Evolutionary conservation across 2,329 filamentous ascomycete species (phyloP).

Genomic region (Didymella sp.): DNA sequence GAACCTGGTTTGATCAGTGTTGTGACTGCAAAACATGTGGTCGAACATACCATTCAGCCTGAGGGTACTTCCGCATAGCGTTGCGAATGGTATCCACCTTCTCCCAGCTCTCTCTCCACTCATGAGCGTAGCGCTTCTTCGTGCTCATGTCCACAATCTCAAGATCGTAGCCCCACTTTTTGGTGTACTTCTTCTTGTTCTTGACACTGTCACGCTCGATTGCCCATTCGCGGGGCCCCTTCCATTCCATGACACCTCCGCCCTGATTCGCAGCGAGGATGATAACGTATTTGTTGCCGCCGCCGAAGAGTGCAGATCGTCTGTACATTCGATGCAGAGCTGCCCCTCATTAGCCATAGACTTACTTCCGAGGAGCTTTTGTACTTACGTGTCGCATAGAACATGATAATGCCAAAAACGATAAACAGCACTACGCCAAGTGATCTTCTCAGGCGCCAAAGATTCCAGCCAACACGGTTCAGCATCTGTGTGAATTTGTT

Average conservation of each 20-base stretch:
- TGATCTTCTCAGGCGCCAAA: slow-evolving; percentile 71
- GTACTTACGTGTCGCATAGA: slow-evolving; percentile 76
- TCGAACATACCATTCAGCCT: slow-evolving; percentile 85
- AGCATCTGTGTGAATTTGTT: slow-evolving; percentile 45
- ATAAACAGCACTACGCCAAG: slow-evolving; percentile 66
- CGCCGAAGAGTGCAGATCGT: slow-evolving; percentile 75
- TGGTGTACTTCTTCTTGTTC: slow-evolving; percentile 91
- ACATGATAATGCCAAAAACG: slow-evolving; percentile 67
- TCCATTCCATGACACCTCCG: slow-evolving; percentile 99
- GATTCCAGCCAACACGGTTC: slow-evolving; percentile 56
- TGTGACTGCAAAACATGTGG: background rate
- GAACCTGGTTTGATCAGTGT: slow-evolving; percentile 70
- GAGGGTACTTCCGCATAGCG: slow-evolving; percentile 88
- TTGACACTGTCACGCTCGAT: slow-evolving; percentile 95
- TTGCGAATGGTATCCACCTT: slow-evolving; percentile 94
- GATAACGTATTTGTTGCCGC: slow-evolving; percentile 90
- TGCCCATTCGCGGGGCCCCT: slow-evolving; percentile 95
- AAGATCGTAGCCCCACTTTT: slow-evolving; percentile 90
- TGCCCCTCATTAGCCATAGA: slow-evolving; percentile 45
- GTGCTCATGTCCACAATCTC: slow-evolving; percentile 99
- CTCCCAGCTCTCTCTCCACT: slow-evolving; percentile 99
- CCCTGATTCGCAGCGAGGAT: slow-evolving; percentile 93
- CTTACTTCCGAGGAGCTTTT: background rate
- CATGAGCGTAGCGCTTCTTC: slow-evolving; percentile 97
- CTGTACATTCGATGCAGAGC: slow-evolving; percentile 69